phyloP scores from a whole-genome alignment of 176 grass and related monocot genomes.

The Hordeum marinum region DNA sequence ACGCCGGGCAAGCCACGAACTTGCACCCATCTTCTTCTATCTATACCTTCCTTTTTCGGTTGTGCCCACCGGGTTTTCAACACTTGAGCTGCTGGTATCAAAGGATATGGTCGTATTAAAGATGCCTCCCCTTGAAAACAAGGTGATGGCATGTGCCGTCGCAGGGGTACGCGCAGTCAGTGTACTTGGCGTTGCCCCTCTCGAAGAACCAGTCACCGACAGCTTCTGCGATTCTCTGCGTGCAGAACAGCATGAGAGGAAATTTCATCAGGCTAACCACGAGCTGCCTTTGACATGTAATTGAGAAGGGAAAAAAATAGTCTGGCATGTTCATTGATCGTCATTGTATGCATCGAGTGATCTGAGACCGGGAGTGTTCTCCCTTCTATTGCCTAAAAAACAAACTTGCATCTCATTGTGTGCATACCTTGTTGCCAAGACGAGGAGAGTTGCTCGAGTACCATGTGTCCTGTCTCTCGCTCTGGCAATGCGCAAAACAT shows the following conservation, averaged over 20 bases:
- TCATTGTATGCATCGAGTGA: neutral
- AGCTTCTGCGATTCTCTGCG: slow-evolving; percentile 78
- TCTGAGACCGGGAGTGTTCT: neutral
- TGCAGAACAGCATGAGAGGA: neutral
- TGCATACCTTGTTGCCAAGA: slow-evolving; percentile 73
- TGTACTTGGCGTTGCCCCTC: slow-evolving; percentile 44
- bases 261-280: neutral
- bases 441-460: slow-evolving; percentile 64
- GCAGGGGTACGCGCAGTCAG: slow-evolving; percentile 89
- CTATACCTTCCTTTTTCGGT: slow-evolving; percentile 29
- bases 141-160: slow-evolving; percentile 85
- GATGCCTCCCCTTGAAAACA: slow-evolving; percentile 44
- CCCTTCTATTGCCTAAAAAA: neutral
- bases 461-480: slow-evolving; percentile 89
- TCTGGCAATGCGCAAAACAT: slow-evolving; percentile 98
- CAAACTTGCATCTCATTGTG: neutral
- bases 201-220: slow-evolving; percentile 84
- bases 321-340: neutral
- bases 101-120: slow-evolving; percentile 23
- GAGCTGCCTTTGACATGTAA: neutral
- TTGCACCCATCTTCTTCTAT: slow-evolving; percentile 46
- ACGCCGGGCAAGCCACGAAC: slow-evolving; percentile 43
- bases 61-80: neutral
- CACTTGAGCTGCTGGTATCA: neutral
- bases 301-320: neutral